Evolutionary conservation across 2,329 filamentous ascomycete genomes (phyloP).

Genomic region (Xylariaceae sp.): DNA sequence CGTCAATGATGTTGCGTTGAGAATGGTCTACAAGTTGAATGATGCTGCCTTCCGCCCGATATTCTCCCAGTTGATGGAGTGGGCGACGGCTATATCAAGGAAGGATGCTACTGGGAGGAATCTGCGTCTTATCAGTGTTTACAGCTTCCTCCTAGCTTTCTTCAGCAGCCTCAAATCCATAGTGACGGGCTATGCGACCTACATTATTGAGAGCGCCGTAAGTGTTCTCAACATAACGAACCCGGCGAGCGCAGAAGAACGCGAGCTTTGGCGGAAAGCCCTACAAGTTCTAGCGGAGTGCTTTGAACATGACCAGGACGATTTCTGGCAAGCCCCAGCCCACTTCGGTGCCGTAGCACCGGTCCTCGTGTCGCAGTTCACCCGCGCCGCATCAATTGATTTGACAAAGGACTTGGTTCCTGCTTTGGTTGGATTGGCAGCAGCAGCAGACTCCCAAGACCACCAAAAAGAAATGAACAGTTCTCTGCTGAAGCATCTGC

Average conservation of each 20-base stretch:
- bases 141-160: constrained; percentile 79
- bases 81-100: constrained; percentile 69
- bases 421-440: constrained; percentile 78
- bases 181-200: constrained; percentile 88
- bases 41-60: constrained; percentile 92
- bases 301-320: constrained; percentile 90
- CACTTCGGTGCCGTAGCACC: constrained; percentile 78
- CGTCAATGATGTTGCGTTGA: constrained; percentile 74
- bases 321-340: constrained; percentile 92
- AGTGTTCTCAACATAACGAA: constrained; percentile 60
- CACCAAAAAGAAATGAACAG: constrained; percentile 91
- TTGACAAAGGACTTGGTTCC: constrained; percentile 67
- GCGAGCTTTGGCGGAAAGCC: constrained; percentile 70
- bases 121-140: constrained; percentile 75
- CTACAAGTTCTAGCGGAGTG: constrained; percentile 74
- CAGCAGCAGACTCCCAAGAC: constrained; percentile 80
- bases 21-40: constrained; percentile 96
- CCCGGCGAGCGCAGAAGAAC: constrained; percentile 55
- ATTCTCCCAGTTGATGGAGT: constrained; percentile 85
- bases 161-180: constrained; percentile 90
- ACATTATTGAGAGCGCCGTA: constrained; percentile 78
- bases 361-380: constrained; percentile 72
- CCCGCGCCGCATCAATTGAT: constrained; percentile 50
- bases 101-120: constrained; percentile 63
- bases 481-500: constrained; percentile 77